Percentiles rank a stretch among this genome's conserved stretches.
phyloP scores from a whole-genome alignment of 2,329 filamentous ascomycete species.

The Fusarium foetens region DNA sequence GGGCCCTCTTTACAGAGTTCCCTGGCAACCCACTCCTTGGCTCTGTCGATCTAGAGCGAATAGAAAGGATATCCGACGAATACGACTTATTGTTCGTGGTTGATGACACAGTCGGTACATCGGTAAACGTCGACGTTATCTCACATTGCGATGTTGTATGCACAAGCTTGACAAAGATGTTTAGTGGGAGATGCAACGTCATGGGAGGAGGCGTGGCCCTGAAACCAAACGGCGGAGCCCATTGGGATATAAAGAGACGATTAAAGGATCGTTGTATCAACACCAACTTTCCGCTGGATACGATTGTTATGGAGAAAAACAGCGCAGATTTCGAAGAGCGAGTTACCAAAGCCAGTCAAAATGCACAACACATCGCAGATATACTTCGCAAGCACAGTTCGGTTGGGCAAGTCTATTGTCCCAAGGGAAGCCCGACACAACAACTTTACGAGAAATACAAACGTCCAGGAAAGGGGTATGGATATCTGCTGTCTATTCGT shows the following conservation, averaged over 20 bases:
- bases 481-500: conserved; percentile 62
- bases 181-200: conserved; percentile 64
- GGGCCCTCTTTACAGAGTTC: conserved; percentile 60
- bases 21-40: conserved; percentile 48
- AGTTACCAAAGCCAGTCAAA: conserved; percentile 45
- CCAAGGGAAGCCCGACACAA: conserved; percentile 50
- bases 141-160: conserved; percentile 59
- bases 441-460: conserved; percentile 46
- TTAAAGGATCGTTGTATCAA: conserved; percentile 35
- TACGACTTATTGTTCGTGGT: conserved; percentile 55
- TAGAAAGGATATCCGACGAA: conserved; percentile 47
- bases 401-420: conserved; percentile 53
- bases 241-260: conserved; percentile 46
- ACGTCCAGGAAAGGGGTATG: conserved; percentile 58
- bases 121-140: conserved; percentile 59
- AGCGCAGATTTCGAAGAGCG: conserved; percentile 51
- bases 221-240: conserved; percentile 53
- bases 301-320: conserved; percentile 52
- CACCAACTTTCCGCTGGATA: conserved; percentile 43
- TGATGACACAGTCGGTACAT: conserved; percentile 59
- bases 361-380: conserved; percentile 42
- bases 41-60: conserved; percentile 44
- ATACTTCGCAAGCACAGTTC: conserved; percentile 40
- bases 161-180: conserved; percentile 65
- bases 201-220: conserved; percentile 60